Percentiles rank a stretch among this genome's conserved stretches.
phyloP scores from a whole-genome alignment of 768 basidiomycete genomes.

The Calocera viscosa region DNA sequence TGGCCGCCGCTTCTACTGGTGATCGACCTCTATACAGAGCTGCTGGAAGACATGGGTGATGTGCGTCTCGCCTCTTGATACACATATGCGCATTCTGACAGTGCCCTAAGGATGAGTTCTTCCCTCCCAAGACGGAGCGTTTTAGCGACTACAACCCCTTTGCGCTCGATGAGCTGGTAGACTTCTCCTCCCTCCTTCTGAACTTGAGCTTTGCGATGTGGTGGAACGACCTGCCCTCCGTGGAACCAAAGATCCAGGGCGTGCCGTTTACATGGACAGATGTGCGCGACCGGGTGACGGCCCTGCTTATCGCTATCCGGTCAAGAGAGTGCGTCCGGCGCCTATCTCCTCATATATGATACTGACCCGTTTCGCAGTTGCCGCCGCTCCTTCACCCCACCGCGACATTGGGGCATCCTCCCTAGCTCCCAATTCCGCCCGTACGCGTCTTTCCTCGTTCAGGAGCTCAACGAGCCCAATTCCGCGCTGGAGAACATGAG shows the following conservation, averaged over 20 bases:
- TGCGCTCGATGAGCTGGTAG: slow-evolving; percentile 62
- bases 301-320: slow-evolving; percentile 67
- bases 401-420: slow-evolving; percentile 61
- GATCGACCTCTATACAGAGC: slow-evolving; percentile 68
- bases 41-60: slow-evolving; percentile 82
- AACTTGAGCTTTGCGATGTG: slow-evolving; percentile 75
- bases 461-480: background rate
- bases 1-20: slow-evolving; percentile 71
- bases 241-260: slow-evolving; percentile 30
- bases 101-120: background rate
- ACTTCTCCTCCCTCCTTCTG: slow-evolving; percentile 63
- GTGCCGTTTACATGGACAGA: slow-evolving; percentile 46
- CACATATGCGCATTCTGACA: background rate
- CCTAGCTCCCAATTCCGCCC: background rate
- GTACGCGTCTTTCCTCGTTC: background rate
- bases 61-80: slow-evolving; percentile 76
- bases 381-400: slow-evolving; percentile 65
- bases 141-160: slow-evolving; percentile 46
- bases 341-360: background rate
- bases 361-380: slow-evolving; percentile 43
- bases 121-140: slow-evolving; percentile 24
- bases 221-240: slow-evolving; percentile 35
- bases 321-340: slow-evolving; percentile 65
- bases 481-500: slow-evolving; percentile 1
- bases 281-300: slow-evolving; percentile 64